Base-by-base conservation (phyloP, 768 basidiomycete species). In the Leccinum pellstonianum region DNA sequence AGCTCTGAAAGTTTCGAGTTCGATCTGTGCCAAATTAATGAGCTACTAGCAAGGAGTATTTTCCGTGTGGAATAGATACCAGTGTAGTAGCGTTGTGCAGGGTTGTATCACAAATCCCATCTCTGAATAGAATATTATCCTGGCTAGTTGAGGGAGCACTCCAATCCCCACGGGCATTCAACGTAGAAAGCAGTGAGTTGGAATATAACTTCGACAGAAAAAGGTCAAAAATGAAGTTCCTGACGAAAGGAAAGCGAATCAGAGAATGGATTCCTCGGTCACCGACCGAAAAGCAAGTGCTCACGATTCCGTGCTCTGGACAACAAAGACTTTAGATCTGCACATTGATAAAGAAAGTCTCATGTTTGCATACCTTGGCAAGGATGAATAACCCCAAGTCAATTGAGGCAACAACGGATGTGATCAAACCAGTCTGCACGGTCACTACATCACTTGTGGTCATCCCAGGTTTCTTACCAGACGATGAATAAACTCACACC, bases 371-470 rank as follows among this genome's bases (percentile, higher is more conserved):
- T 38, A 67, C 66, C 46, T 35, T 68, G 37, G 56, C 53, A 12
- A n/a, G 51, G 11, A 74, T 41, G 59, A 70, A 75, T n/a, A 67
- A 50, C 1, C 55, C 54, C 4, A 74, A 49, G 46, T 74, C 73
- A 17, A 68, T 29, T 10, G 59, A 49, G n/a, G 64, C 64, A 21
- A 51, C 55, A 1, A 62, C 35, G 33, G 64, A 56, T 3, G 59
- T 65, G n/a, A 65, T 29, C 8, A 65, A 19, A 46, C 74, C 74
- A 6, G 74, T 73, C 41, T 73, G 70, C n/a, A 74, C 57, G 3
- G 72, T 72, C 54, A 72, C 73, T 65, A n/a, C 21, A 27, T 46
- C 60, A 48, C 1, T 19, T 11, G 15, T 11, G 11, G 49, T 60
- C 29, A 56, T 38, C 50, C 3, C 0, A 11, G 2, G 23, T 37